Percentiles rank a stretch among this genome's conserved stretches.
Conservation (phyloP, 1,139 yeast genomes). For the Taiozyma onychis region DNA sequence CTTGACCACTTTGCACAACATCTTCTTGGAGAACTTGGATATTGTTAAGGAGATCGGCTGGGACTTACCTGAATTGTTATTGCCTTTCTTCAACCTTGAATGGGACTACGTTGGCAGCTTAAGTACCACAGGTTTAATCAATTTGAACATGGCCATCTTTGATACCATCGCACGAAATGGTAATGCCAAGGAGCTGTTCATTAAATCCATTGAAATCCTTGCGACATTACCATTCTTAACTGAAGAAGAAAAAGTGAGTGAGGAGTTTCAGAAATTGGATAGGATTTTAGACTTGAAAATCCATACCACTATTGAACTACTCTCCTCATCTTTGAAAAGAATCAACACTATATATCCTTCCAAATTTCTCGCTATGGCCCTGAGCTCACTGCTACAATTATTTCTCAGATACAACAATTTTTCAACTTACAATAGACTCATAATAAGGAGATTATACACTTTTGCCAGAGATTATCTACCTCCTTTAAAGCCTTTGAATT, state of each 20-base stretch:
- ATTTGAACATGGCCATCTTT: conserved; percentile 15
- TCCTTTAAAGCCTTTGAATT: conserved; percentile 38
- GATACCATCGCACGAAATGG: conserved; percentile 50
- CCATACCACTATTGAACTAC: conserved; percentile 57
- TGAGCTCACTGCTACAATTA: conserved; percentile 49
- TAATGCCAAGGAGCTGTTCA: conserved; percentile 71
- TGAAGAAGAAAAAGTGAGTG: conserved; percentile 8
- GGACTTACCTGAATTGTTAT: conserved; percentile 71
- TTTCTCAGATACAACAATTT: conserved; percentile 35
- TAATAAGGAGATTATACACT: conserved; percentile 54
- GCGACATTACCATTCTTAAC: conserved; percentile 26
- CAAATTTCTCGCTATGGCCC: conserved; percentile 62
- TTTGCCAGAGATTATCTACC: conserved; percentile 62
- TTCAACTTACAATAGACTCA: conserved; percentile 34
- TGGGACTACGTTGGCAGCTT: conserved; percentile 13
- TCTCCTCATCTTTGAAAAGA: conserved; percentile 43
- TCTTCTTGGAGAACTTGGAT: conserved; percentile 39
- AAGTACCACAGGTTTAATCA: conserved; percentile 11
- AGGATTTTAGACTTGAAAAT: conserved; percentile 48
- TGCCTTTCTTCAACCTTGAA: conserved; percentile 37
- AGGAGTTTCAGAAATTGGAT: background rate
- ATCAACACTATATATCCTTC: conserved; percentile 71
- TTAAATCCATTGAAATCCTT: conserved; percentile 63
- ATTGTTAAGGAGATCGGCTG: conserved; percentile 72
- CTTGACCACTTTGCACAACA: conserved; percentile 35